Base-by-base conservation (phyloP, 2,329 filamentous ascomycete species). In the Epichloe brachyelytri region DNA sequence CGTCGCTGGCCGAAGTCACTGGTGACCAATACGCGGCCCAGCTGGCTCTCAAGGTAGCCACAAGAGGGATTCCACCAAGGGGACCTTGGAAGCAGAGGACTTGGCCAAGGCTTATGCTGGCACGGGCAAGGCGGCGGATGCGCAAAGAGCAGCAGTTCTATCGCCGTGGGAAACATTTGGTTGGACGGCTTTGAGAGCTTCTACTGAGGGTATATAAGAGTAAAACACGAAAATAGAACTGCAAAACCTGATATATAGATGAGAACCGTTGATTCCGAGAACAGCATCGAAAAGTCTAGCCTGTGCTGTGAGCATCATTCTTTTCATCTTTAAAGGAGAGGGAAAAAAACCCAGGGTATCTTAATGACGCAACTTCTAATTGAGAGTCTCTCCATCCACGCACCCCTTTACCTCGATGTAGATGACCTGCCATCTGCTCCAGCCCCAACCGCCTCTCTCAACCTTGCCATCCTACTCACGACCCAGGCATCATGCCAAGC, bases 21-120 rank as follows among this genome's bases (percentile, higher is more conserved):
- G 78, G 75, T 2, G 68, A 72, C 49, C 68, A 70, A n/a, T 69
- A 75, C 51, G 68, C 74, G 0, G 83, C 86, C 3, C 80, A 86
- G 57, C 89, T 95, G 81, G 87, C 89, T 2, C 72, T 95, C 54
- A 77, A 82, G 61, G 87, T 89, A n/a, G 89, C 90, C 0, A 62
- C 78, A 38, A 82, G 83, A 58, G 82, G 79, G 8, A 80, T 90
- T 2, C 86, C 89, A 37, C 89, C 90, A 0, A 68, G 75, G 48
- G 88, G 0, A 69, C 74, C 2, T 69, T 95, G 12, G 78, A 77
- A 17, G 82, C 88, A 1, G 72, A 75, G 22, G 86, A 88, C 53
- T 67, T 97, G 50, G 80, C 86, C 2, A 71, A 73, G 56, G 85
- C 88, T 5, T 89, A 86, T 71, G 79, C 85, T 2, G 83, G 85